phyloP scores from a whole-genome alignment of 768 basidiomycete species.

The Serendipita indica region DNA sequence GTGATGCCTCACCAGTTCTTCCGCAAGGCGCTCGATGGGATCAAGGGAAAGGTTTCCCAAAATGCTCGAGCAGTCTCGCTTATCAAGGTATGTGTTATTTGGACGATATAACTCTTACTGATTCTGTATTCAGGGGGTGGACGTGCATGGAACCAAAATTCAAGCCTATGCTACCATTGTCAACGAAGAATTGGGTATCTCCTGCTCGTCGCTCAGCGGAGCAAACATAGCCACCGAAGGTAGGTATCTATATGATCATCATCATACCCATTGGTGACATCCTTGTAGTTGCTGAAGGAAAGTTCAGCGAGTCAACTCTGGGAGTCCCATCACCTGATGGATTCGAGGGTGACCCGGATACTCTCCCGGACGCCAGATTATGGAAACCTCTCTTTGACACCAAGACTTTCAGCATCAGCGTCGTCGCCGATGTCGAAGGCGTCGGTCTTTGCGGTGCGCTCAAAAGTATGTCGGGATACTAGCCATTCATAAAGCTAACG shows the following conservation, averaged over 20 bases:
- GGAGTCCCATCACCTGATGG: conserved; percentile 18
- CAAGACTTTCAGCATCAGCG: conserved; percentile 26
- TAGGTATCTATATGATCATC: conserved; percentile 1
- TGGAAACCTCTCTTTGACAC: conserved; percentile 30
- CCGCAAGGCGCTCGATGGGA: conserved; percentile 22
- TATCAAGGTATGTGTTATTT: conserved; percentile 24
- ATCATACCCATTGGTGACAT: background rate
- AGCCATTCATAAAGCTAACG: background rate
- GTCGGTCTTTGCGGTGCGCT: conserved; percentile 31
- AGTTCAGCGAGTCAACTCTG: conserved; percentile 33
- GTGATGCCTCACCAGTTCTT: conserved; percentile 35
- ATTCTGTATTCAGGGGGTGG: conserved; percentile 24
- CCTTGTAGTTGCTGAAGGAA: conserved; percentile 24
- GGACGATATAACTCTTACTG: background rate
- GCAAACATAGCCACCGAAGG: conserved; percentile 34
- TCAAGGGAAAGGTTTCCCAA: conserved; percentile 25
- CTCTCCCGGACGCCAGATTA: conserved; percentile 16
- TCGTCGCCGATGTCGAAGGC: conserved; percentile 30
- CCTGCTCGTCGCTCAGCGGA: conserved; percentile 29
- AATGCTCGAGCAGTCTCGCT: conserved; percentile 27
- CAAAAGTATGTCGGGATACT: conserved; percentile 22
- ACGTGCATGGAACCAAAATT: conserved; percentile 26
- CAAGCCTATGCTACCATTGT: conserved; percentile 31
- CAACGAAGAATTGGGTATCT: conserved; percentile 24
- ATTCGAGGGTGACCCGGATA: conserved; percentile 9